phyloP scores from a whole-genome alignment of 768 basidiomycete species.

The Daedaleopsis sinensis region DNA sequence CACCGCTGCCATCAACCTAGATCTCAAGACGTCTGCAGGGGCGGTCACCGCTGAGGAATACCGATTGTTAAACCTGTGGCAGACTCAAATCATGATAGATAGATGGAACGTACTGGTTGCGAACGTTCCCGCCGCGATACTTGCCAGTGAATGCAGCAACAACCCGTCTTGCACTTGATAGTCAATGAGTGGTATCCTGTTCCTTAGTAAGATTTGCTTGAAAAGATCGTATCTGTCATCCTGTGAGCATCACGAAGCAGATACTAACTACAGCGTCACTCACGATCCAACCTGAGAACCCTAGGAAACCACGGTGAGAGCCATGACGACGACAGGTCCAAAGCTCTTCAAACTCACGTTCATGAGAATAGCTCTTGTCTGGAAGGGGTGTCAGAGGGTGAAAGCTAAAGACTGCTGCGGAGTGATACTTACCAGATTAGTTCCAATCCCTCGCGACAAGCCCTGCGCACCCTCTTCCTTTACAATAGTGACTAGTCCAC shows the following conservation, averaged over 20 bases:
- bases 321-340: not conserved
- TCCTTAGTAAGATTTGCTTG: conserved; percentile 58
- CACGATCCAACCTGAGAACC: conserved; percentile 85
- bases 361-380: conserved; percentile 73
- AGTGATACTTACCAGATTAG: conserved; percentile 59
- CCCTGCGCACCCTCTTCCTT: conserved; percentile 72
- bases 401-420: not conserved
- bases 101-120: conserved; percentile 66
- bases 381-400: conserved; percentile 8
- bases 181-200: conserved; percentile 55
- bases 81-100: not conserved
- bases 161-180: conserved; percentile 69
- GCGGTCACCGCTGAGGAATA: conserved; percentile 67
- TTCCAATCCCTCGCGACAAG: conserved; percentile 72
- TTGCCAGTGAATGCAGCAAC: conserved; percentile 66
- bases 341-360: conserved; percentile 52
- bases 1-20: conserved; percentile 79
- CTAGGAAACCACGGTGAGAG: conserved; percentile 38
- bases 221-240: conserved; percentile 72
- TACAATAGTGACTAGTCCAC: conserved; percentile 67
- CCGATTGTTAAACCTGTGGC: not conserved
- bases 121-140: conserved; percentile 70
- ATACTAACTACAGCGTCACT: conserved; percentile 34
- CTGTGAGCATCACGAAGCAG: not conserved
- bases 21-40: conserved; percentile 76